Evolutionary conservation across 2,329 filamentous ascomycete genomes (phyloP).

Genomic region (Hymenoscyphus albidus): DNA sequence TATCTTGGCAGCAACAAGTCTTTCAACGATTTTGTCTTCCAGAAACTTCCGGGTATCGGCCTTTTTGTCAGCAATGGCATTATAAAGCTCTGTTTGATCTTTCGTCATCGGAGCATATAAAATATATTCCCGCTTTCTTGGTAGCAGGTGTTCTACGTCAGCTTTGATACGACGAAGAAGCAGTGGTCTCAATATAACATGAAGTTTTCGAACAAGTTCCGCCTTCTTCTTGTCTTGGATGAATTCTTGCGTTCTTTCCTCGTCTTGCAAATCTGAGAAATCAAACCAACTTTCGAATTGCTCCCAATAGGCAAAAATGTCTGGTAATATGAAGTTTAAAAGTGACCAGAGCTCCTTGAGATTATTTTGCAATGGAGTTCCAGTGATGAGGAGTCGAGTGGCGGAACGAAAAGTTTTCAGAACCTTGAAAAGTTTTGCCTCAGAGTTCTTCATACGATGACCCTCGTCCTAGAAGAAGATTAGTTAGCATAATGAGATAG

Average conservation of each 20-base stretch:
- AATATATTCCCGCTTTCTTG: constrained; percentile 95
- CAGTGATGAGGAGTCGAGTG: constrained; percentile 87
- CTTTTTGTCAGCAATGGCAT: constrained; percentile 54
- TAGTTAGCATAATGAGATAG: constrained; percentile 12
- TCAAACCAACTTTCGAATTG: constrained; percentile 97
- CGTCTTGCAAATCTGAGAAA: constrained; percentile 86
- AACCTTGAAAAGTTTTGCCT: constrained; percentile 86
- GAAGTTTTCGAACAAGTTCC: constrained; percentile 80
- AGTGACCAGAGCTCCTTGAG: constrained; percentile 92
- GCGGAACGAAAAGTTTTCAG: constrained; percentile 85
- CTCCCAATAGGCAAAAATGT: constrained; percentile 88
- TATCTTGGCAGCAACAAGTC: constrained; percentile 47
- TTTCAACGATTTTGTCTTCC: constrained; percentile 72
- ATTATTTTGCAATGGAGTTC: constrained; percentile 94
- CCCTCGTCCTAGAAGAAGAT: constrained; percentile 69
- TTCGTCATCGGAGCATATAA: constrained; percentile 88
- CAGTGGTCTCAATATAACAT: constrained; percentile 88
- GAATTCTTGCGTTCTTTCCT: constrained; percentile 72
- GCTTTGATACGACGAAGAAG: constrained; percentile 84
- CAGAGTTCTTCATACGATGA: constrained; percentile 94
- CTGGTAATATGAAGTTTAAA: constrained; percentile 86
- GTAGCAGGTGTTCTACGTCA: constrained; percentile 86
- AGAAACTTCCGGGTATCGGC: constrained; percentile 69
- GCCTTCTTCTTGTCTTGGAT: constrained; percentile 74
- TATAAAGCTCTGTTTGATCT: constrained; percentile 88